Evolutionary conservation across 768 basidiomycete species (phyloP).

Genomic region (Harrya chromipes): DNA sequence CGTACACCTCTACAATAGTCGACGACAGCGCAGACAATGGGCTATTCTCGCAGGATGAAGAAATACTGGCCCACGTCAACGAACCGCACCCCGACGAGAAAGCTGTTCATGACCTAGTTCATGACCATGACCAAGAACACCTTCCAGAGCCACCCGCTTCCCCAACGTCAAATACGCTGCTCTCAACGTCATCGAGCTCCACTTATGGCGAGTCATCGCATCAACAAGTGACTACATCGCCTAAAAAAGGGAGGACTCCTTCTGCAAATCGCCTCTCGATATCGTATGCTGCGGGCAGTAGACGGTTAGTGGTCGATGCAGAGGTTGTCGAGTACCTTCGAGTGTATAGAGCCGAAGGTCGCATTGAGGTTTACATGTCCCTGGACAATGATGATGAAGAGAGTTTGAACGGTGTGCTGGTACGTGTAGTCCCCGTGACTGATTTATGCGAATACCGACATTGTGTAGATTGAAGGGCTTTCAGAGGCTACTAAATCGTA

Average conservation of each 20-base stretch:
- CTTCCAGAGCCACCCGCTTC: slow-evolving; percentile 60
- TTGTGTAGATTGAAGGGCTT: slow-evolving; percentile 64
- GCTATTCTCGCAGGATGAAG: slow-evolving; percentile 28
- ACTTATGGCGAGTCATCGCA: slow-evolving; percentile 46
- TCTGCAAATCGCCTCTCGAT: slow-evolving; percentile 90
- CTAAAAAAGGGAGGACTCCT: slow-evolving; percentile 46
- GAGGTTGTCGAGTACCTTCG: slow-evolving; percentile 79
- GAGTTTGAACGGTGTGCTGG: slow-evolving; percentile 71
- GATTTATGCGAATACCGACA: slow-evolving; percentile 8
- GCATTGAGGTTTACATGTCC: slow-evolving; percentile 76
- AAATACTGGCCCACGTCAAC: slow-evolving; percentile 12
- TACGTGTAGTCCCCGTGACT: slow-evolving; percentile 37
- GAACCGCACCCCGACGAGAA: slow-evolving; percentile 23
- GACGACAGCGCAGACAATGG: slow-evolving; percentile 40
- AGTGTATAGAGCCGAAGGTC: slow-evolving; percentile 77
- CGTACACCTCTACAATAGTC: slow-evolving; percentile 51
- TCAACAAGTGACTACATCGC: slow-evolving; percentile 22
- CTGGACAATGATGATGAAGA: slow-evolving; percentile 53
- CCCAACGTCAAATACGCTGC: slow-evolving; percentile 48
- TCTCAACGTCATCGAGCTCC: slow-evolving; percentile 31
- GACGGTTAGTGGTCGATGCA: slow-evolving; percentile 86
- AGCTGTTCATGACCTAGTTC: slow-evolving; percentile 7
- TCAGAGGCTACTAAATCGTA: slow-evolving; percentile 73
- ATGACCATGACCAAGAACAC: slow-evolving; percentile 41
- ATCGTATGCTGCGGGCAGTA: slow-evolving; percentile 86